Evolutionary conservation across 768 basidiomycete genomes (phyloP).

Genomic region (Mrakia hoshinonis): DNA sequence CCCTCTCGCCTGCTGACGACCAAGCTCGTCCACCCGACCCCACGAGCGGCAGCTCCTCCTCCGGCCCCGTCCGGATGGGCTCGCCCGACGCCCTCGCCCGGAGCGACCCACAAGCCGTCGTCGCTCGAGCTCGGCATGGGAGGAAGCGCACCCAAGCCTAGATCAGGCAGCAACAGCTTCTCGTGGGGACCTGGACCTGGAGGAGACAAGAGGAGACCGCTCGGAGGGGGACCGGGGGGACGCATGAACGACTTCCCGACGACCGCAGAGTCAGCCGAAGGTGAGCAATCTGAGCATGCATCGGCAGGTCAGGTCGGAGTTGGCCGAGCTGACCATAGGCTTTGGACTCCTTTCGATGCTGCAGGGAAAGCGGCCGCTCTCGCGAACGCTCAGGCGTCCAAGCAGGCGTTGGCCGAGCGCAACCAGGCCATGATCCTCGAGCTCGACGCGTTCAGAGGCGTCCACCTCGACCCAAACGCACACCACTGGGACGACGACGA

Average conservation of each 20-base stretch:
- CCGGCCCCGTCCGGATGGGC: slow-evolving; percentile 60
- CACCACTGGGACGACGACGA: slow-evolving; percentile 96
- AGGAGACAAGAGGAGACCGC: not conserved
- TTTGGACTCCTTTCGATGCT: not conserved
- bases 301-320: slow-evolving; percentile 25
- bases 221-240: not conserved
- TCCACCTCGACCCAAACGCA: slow-evolving; percentile 84
- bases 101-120: slow-evolving; percentile 58
- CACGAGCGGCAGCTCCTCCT: slow-evolving; percentile 49
- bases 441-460: slow-evolving; percentile 87
- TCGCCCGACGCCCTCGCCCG: slow-evolving; percentile 15
- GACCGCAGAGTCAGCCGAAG: slow-evolving; percentile 86
- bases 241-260: slow-evolving; percentile 70
- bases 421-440: slow-evolving; percentile 66
- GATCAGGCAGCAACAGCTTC: not conserved
- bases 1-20: slow-evolving; percentile 71
- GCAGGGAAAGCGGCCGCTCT: not conserved
- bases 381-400: slow-evolving; percentile 41
- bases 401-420: slow-evolving; percentile 51
- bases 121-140: slow-evolving; percentile 45
- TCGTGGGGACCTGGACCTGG: not conserved
- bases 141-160: not conserved
- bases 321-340: not conserved
- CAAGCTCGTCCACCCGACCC: slow-evolving; percentile 54
- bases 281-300: slow-evolving; percentile 43